phyloP scores from a whole-genome alignment of 495 filamentous ascomycete genomes.

The Podospora anserina region DNA sequence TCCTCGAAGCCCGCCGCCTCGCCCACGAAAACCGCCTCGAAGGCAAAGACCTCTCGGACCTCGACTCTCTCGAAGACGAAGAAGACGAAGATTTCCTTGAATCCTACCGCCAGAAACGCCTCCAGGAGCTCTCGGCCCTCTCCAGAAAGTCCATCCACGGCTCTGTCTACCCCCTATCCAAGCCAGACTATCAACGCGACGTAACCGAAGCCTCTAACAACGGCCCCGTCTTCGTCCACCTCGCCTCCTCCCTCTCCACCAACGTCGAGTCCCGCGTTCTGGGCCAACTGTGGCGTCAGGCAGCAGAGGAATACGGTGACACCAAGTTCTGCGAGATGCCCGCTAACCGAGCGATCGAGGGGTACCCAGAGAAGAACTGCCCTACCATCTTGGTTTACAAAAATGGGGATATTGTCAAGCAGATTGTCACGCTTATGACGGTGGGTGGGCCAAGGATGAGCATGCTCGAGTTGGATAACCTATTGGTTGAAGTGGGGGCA shows the following conservation, averaged over 20 bases:
- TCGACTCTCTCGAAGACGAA: constrained; percentile 85
- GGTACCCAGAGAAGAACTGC: constrained; percentile 90
- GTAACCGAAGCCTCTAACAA: constrained; percentile 87
- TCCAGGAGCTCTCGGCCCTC: constrained; percentile 73
- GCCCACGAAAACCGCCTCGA: constrained; percentile 89
- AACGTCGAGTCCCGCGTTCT: constrained; percentile 82
- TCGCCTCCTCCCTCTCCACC: constrained; percentile 70
- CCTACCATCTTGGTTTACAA: constrained; percentile 91
- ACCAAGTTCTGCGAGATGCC: constrained; percentile 97
- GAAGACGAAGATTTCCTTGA: constrained; percentile 92
- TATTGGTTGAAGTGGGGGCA: constrained; percentile 80
- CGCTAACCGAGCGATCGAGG: constrained; percentile 91
- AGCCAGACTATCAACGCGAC: constrained; percentile 84
- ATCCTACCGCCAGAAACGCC: constrained; percentile 77
- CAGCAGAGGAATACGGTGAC: constrained; percentile 81
- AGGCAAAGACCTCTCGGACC: constrained; percentile 87
- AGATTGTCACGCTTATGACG: constrained; percentile 80
- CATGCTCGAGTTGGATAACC: constrained; percentile 61
- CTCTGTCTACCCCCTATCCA: constrained; percentile 88
- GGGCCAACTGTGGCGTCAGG: constrained; percentile 80
- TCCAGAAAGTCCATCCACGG: constrained; percentile 74
- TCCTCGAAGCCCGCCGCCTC: constrained; percentile 71
- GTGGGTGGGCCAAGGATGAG: constrained; percentile 67
- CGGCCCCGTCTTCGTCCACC: constrained; percentile 74
- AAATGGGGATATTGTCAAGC: constrained; percentile 85